Conservation (phyloP, 2,329 filamentous ascomycete species). For the Aureobasidium sp. region DNA sequence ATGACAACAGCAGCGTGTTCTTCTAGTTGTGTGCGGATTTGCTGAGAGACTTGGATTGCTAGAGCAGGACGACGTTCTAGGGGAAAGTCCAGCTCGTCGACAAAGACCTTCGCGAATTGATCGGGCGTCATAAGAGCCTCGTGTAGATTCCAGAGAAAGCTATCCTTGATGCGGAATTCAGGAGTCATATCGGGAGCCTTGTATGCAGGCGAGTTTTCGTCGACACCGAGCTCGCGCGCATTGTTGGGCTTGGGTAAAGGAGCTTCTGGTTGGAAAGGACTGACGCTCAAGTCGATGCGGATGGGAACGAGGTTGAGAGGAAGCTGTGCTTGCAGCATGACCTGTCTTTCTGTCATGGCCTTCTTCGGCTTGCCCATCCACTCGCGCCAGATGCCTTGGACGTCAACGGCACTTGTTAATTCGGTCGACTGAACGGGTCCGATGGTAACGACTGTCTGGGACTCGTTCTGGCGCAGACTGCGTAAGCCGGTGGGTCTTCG, state of each 20-base stretch:
- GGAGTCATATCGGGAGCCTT: conserved; percentile 69
- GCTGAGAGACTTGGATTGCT: conserved; percentile 76
- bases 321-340: conserved; percentile 60
- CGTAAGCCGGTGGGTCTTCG: conserved; percentile 67
- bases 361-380: conserved; percentile 75
- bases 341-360: conserved; percentile 48
- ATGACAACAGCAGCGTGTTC: conserved; percentile 93
- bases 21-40: conserved; percentile 90
- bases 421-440: conserved; percentile 79
- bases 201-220: conserved; percentile 70
- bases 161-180: conserved; percentile 82
- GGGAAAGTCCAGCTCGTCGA: conserved; percentile 88
- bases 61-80: conserved; percentile 54
- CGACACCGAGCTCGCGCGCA: conserved; percentile 48
- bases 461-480: conserved; percentile 65
- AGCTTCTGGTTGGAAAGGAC: conserved; percentile 61
- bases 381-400: conserved; percentile 88
- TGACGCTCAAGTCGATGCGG: conserved; percentile 88
- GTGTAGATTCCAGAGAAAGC: conserved; percentile 97
- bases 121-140: conserved; percentile 91
- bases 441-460: conserved; percentile 51
- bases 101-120: conserved; percentile 83
- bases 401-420: conserved; percentile 64
- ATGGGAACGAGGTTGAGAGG: conserved; percentile 91
- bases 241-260: conserved; percentile 57